These are phyloP conservation scores for Penicillium coffeae DNA, from an alignment of 495 filamentous ascomycete genomes.

Conservation along the genomic window DNA sequence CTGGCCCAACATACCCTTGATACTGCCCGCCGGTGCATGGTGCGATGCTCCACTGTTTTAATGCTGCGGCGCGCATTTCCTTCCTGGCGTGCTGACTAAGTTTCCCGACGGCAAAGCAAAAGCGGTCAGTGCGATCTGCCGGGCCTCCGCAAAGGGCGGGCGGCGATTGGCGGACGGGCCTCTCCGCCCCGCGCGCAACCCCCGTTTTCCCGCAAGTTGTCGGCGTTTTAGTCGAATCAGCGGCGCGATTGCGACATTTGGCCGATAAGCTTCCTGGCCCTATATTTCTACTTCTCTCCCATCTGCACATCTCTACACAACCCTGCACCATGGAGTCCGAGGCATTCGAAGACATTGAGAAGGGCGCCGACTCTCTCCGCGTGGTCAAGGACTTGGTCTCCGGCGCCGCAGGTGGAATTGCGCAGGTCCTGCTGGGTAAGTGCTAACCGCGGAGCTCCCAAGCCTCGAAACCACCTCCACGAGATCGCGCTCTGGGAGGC, in stretches of 20 bases:
- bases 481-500: not conserved
- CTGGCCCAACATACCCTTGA: slow-evolving; percentile 26
- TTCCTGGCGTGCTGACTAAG: slow-evolving; percentile 6
- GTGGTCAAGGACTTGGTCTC: slow-evolving; percentile 91
- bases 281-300: slow-evolving; percentile 7
- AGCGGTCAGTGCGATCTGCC: not conserved
- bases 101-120: slow-evolving; percentile 27
- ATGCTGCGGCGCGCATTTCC: slow-evolving; percentile 1
- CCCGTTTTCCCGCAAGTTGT: slow-evolving; percentile 25
- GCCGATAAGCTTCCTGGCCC: not conserved
- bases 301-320: not conserved
- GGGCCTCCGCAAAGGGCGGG: not conserved
- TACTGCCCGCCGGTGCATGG: slow-evolving; percentile 37
- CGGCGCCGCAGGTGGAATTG: slow-evolving; percentile 86
- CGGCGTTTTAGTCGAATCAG: slow-evolving; percentile 35
- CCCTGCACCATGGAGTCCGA: slow-evolving; percentile 32
- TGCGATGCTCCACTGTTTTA: slow-evolving; percentile 21
- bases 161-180: not conserved
- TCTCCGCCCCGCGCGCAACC: not conserved
- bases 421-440: slow-evolving; percentile 91
- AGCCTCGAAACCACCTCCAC: slow-evolving; percentile 3
- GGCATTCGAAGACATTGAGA: slow-evolving; percentile 35
- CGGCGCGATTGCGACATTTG: slow-evolving; percentile 20
- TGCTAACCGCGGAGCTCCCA: slow-evolving; percentile 16
- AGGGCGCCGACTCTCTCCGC: slow-evolving; percentile 40